phyloP scores from a whole-genome alignment of 1,284 basidiomycete genomes.

The Ceratobasidium theobromae region DNA sequence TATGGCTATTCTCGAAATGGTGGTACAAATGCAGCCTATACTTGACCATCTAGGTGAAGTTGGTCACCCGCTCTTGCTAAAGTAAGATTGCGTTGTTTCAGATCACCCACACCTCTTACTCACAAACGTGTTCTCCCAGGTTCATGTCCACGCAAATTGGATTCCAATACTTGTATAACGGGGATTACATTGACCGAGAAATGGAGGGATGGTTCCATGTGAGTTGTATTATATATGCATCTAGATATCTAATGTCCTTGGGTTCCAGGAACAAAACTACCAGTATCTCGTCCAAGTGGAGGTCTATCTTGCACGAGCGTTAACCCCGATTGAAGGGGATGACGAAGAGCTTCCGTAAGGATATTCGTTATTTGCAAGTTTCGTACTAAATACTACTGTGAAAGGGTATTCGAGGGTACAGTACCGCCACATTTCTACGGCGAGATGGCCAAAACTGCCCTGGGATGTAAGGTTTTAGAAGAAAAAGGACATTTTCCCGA shows the following conservation, averaged over 20 bases:
- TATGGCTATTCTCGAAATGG: conserved; percentile 79
- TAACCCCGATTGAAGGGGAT: conserved; percentile 59
- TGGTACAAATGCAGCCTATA: conserved; percentile 92
- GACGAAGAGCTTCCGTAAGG: conserved; percentile 65
- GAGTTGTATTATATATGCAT: conserved; percentile 40
- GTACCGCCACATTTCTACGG: conserved; percentile 97
- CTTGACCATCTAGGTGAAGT: conserved; percentile 94
- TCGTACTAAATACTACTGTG: background rate
- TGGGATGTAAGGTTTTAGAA: conserved; percentile 86
- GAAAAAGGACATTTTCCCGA: conserved; percentile 91
- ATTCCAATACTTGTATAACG: conserved; percentile 87
- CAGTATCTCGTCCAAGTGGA: conserved; percentile 87
- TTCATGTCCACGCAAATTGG: conserved; percentile 95
- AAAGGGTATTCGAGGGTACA: conserved; percentile 77
- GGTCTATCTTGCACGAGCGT: conserved; percentile 76
- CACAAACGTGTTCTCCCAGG: conserved; percentile 48
- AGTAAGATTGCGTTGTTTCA: conserved; percentile 53
- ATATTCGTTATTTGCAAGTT: background rate
- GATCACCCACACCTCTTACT: background rate
- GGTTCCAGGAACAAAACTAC: conserved; percentile 77
- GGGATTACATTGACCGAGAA: conserved; percentile 90
- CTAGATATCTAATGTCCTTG: background rate
- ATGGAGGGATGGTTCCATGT: conserved; percentile 96
- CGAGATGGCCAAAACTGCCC: conserved; percentile 93
- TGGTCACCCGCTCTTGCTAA: conserved; percentile 83